These are phyloP conservation scores for Hypoxylon rubiginosum DNA, from an alignment of 2,329 filamentous ascomycete genomes.

Conservation along the genomic window DNA sequence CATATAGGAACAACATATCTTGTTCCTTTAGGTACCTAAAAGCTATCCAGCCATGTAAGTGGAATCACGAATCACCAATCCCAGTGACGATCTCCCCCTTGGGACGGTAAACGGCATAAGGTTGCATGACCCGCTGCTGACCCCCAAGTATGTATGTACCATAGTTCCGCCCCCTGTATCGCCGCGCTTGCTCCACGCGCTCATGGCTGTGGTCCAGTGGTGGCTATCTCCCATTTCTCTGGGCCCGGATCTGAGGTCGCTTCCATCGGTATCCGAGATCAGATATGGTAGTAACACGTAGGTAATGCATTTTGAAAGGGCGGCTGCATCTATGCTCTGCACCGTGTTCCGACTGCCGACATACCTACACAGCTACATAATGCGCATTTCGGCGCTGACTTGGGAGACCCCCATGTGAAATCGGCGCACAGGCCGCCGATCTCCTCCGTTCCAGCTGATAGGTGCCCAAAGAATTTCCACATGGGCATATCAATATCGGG, in stretches of 20 bases:
- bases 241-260: constrained; percentile 16
- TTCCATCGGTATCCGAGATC: constrained; percentile 29
- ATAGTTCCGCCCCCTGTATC: constrained; percentile 5
- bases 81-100: constrained; percentile 13
- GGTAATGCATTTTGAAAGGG: constrained; percentile 12
- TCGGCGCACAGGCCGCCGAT: constrained; percentile 27
- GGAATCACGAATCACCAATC: constrained; percentile 13
- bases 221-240: constrained; percentile 7
- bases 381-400: not conserved
- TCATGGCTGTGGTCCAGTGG: not conserved
- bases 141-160: not conserved
- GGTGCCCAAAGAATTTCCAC: not conserved
- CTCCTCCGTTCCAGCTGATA: not conserved
- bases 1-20: constrained; percentile 21
- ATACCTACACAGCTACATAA: constrained; percentile 8
- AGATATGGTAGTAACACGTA: constrained; percentile 20
- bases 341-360: constrained; percentile 36
- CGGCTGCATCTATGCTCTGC: constrained; percentile 28
- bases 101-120: constrained; percentile 31
- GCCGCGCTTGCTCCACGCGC: not conserved
- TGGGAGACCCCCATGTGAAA: not conserved
- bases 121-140: constrained; percentile 16
- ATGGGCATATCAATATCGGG: not conserved
- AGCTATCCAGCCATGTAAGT: not conserved
- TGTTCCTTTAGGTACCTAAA: not conserved